A percentile compares a stretch with the other conserved stretches of the same genome.
Evolutionary conservation across 805 yeast species (phyloP).

Genomic region (Cyberlindnera maritima): DNA sequence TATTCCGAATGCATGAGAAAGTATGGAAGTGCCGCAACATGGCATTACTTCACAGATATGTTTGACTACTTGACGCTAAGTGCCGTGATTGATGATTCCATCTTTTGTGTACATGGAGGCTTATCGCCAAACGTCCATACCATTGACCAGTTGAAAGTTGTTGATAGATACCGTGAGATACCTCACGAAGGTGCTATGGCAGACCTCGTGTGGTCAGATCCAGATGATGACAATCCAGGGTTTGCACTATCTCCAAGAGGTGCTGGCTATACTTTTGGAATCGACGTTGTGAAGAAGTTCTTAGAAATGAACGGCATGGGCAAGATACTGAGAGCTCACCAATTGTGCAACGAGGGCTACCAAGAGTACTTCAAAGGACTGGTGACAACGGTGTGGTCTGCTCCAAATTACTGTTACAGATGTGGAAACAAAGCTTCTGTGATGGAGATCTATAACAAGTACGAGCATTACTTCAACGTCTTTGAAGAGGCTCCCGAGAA

Average conservation of each 20-base stretch:
- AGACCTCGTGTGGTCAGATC: conserved; percentile 97
- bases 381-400: conserved; percentile 96
- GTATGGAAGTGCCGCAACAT: conserved; percentile 76
- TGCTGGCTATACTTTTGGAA: conserved; percentile 96
- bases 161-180: conserved; percentile 89
- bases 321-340: conserved; percentile 91
- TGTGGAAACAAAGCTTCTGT: conserved; percentile 98
- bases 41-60: conserved; percentile 87
- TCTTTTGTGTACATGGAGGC: conserved; percentile 97
- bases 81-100: conserved; percentile 84
- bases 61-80: conserved; percentile 89
- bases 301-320: conserved; percentile 72
- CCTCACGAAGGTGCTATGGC: conserved; percentile 99
- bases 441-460: conserved; percentile 74
- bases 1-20: conserved; percentile 92
- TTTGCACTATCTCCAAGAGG: conserved; percentile 93
- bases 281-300: conserved; percentile 85
- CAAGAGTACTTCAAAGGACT: conserved; percentile 88
- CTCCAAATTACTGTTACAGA: conserved; percentile 95
- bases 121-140: conserved; percentile 93
- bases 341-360: conserved; percentile 93
- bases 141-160: conserved; percentile 83
- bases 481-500: conserved; percentile 98
- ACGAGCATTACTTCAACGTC: conserved; percentile 77
- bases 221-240: conserved; percentile 75